phyloP scores from a whole-genome alignment of 139 green algal genomes.

The Mychonastes homosphaera region DNA sequence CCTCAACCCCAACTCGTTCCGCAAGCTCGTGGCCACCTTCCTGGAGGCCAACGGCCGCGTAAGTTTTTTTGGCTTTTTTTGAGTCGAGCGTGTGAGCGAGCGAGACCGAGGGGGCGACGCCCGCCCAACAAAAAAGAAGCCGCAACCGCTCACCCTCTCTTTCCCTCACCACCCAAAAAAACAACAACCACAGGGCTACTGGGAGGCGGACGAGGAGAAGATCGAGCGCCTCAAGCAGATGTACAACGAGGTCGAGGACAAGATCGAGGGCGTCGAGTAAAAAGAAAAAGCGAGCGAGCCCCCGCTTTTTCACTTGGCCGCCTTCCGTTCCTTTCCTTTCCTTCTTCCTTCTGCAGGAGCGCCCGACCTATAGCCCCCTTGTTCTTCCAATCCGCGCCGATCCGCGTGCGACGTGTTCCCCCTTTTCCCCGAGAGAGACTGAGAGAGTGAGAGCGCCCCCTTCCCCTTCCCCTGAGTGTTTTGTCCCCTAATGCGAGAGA shows the following conservation, averaged over 20 bases:
- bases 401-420: too few species aligned
- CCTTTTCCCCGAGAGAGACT: too few species aligned
- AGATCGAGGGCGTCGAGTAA: conserved; percentile 96
- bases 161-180: not conserved
- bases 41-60: conserved; percentile 94
- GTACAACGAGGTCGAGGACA: conserved; percentile 85
- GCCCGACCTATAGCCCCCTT: too few species aligned
- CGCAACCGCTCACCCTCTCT: not conserved
- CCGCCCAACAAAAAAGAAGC: not conserved
- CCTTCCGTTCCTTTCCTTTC: too few species aligned
- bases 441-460: too few species aligned
- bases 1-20: conserved; percentile 87
- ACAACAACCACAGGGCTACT: conserved; percentile 54
- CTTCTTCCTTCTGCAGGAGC: too few species aligned
- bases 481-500: too few species aligned
- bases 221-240: conserved; percentile 72
- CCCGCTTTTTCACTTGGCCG: too few species aligned
- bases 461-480: too few species aligned
- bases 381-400: too few species aligned
- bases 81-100: not conserved
- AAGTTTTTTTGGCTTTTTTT: not conserved
- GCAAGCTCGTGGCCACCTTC: conserved; percentile 87
- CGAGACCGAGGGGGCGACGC: not conserved
- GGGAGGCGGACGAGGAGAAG: conserved; percentile 86
- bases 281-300: too few species aligned